phyloP scores from a whole-genome alignment of 2,329 filamentous ascomycete genomes.

The Neofusicoccum parvum region DNA sequence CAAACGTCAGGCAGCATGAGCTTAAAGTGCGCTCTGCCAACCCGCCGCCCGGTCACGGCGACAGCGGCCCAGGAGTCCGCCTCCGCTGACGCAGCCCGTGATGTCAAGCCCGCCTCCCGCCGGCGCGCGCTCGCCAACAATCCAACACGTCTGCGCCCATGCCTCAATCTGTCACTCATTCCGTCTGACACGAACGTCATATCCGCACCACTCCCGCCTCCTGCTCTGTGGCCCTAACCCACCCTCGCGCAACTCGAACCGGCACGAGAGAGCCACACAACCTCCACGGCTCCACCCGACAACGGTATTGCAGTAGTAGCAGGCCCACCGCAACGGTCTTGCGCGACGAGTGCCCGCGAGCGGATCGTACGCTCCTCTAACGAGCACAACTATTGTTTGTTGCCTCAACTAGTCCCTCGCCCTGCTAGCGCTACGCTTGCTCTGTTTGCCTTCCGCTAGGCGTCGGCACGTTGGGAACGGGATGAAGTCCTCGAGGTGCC shows the following conservation, averaged over 20 bases:
- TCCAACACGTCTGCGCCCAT: background rate
- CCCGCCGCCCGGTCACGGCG: background rate
- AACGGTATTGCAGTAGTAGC: no score
- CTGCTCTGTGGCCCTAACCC: background rate
- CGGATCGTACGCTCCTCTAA: no score
- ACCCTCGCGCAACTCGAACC: background rate
- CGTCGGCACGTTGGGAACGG: no score
- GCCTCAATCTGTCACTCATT: background rate
- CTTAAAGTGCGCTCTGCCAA: background rate
- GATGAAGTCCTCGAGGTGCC: no score
- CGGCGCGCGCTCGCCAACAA: background rate
- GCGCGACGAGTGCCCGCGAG: no score
- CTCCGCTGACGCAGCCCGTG: conserved; percentile 16
- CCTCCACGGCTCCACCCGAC: no score
- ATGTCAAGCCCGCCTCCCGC: background rate
- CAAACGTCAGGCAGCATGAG: conserved; percentile 18
- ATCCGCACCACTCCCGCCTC: background rate
- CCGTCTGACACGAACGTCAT: conserved; percentile 16
- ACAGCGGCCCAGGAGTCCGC: background rate
- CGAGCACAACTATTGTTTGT: no score
- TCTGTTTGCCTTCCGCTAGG: no score
- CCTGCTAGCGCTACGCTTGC: no score
- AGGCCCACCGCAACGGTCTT: no score
- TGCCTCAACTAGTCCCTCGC: no score
- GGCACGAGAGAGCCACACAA: background rate